phyloP scores from a whole-genome alignment of 331 rosid genomes.

The Pyrus hybrid region DNA sequence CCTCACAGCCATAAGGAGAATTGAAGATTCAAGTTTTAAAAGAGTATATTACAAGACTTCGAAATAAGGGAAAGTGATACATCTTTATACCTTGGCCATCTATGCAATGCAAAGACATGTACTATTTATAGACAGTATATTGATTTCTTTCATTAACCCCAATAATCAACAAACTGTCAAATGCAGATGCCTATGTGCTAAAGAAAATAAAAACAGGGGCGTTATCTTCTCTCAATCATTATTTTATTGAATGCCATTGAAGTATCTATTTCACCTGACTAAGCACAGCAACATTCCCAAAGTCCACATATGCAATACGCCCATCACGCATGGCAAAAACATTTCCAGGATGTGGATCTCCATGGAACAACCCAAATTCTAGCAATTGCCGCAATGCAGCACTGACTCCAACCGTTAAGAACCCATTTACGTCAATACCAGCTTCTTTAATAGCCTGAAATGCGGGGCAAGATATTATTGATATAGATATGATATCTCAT shows the following conservation, averaged over 20 bases:
- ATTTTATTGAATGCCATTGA: not conserved
- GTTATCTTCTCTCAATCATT: not conserved
- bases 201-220: not conserved
- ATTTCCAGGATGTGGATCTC: constrained; percentile 99
- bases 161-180: not conserved
- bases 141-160: not conserved
- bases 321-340: constrained; percentile 98
- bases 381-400: constrained; percentile 91
- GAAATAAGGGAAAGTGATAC: not conserved
- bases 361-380: constrained; percentile 96
- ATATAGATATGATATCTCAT: constrained; percentile 5
- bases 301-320: constrained; percentile 93
- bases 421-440: constrained; percentile 80
- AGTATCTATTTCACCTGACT: constrained; percentile 64
- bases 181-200: not conserved
- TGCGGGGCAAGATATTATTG: constrained; percentile 19
- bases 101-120: not conserved
- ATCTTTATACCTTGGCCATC: not conserved
- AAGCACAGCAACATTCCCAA: constrained; percentile 96
- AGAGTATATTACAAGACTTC: not conserved
- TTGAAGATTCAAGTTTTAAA: not conserved
- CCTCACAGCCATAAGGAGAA: not conserved
- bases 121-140: not conserved
- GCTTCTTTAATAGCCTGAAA: constrained; percentile 82
- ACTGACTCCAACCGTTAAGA: constrained; percentile 92